Evolutionary conservation across 78 protist species (phyloP).

Genomic region (Dictyostelium brefeldianum): DNA sequence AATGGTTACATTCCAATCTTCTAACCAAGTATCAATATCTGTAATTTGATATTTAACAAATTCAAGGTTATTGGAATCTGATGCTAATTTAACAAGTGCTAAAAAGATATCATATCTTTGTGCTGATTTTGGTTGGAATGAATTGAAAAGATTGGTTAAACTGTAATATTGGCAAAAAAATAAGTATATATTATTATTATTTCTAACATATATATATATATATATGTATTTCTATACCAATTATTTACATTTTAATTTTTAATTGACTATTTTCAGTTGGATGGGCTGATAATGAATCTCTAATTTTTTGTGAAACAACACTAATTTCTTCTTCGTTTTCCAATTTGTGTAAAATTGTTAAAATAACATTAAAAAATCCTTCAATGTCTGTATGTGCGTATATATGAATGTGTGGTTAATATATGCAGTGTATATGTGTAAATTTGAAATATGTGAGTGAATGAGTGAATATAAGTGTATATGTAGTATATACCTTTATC

Average conservation of each 20-base stretch:
- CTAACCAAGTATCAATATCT: slow-evolving; percentile 53
- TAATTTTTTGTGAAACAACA: slow-evolving; percentile 67
- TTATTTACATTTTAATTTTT: slow-evolving; percentile 64
- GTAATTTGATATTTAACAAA: slow-evolving; percentile 52
- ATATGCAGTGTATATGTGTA: neutral
- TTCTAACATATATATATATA: neutral
- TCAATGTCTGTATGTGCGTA: slow-evolving; percentile 37
- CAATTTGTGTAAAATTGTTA: slow-evolving; percentile 70
- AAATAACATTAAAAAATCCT: slow-evolving; percentile 68
- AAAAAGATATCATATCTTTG: slow-evolving; percentile 62
- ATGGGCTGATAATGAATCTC: slow-evolving; percentile 50
- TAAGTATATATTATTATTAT: neutral
- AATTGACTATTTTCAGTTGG: slow-evolving; percentile 63
- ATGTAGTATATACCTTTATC: slow-evolving; percentile 45
- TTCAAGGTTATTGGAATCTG: slow-evolving; percentile 57
- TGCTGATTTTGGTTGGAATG: slow-evolving; percentile 73
- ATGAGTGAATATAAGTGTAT: neutral
- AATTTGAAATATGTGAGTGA: too few relatives aligned
- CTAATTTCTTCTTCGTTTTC: slow-evolving; percentile 64
- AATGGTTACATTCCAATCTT: slow-evolving; percentile 56
- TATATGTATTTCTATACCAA: neutral
- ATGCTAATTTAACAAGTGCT: slow-evolving; percentile 52
- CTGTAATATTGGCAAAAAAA: neutral
- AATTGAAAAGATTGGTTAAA: slow-evolving; percentile 73
- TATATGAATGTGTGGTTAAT: too few relatives aligned